Conservation (phyloP, 2,329 filamentous ascomycete genomes). For the Lasiodiplodia citricola region DNA sequence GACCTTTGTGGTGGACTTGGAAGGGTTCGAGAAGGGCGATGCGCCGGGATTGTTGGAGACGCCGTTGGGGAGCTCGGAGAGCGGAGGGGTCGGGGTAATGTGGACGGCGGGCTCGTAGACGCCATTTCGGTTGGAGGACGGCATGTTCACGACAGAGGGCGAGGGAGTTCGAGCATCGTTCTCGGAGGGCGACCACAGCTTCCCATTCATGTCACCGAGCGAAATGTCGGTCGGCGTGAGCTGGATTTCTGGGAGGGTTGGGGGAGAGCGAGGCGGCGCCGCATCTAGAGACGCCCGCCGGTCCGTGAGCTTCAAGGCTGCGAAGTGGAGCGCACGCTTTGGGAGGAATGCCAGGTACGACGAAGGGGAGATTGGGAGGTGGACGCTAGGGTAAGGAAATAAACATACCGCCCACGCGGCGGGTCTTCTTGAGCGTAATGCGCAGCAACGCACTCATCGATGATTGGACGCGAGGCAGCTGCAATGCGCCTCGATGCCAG, state of each 20-base stretch:
- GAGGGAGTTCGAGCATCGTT: slow-evolving; percentile 23
- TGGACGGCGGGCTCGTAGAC: slow-evolving; percentile 19
- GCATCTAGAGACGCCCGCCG: slow-evolving; percentile 23
- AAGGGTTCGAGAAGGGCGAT: slow-evolving; percentile 25
- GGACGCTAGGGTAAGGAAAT: slow-evolving; percentile 24
- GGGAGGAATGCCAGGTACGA: slow-evolving; percentile 23
- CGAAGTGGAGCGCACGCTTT: slow-evolving; percentile 12
- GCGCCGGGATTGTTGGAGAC: slow-evolving; percentile 3
- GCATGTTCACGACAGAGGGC: slow-evolving; percentile 22
- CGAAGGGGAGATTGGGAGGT: slow-evolving; percentile 24
- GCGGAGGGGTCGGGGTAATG: slow-evolving; percentile 13
- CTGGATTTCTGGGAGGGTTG: slow-evolving; percentile 19
- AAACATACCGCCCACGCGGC: slow-evolving; percentile 24
- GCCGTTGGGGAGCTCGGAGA: slow-evolving; percentile 21
- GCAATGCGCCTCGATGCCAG: slow-evolving; percentile 16
- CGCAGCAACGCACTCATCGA: slow-evolving; percentile 13
- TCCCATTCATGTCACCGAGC: slow-evolving; percentile 24
- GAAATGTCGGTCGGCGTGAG: slow-evolving; percentile 22
- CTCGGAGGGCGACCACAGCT: slow-evolving; percentile 17
- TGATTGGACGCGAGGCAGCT: slow-evolving; percentile 15
- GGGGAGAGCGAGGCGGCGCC: slow-evolving; percentile 24
- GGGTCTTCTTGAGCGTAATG: slow-evolving; percentile 21
- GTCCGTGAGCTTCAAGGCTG: slow-evolving; percentile 10
- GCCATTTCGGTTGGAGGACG: slow-evolving; percentile 25
- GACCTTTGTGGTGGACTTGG: slow-evolving; percentile 25